Evolutionary conservation across 2,329 filamentous ascomycete species (phyloP), one percentile per base, ranked within the genome.

Genomic region (Cryphonectria naterciae): DNA sequence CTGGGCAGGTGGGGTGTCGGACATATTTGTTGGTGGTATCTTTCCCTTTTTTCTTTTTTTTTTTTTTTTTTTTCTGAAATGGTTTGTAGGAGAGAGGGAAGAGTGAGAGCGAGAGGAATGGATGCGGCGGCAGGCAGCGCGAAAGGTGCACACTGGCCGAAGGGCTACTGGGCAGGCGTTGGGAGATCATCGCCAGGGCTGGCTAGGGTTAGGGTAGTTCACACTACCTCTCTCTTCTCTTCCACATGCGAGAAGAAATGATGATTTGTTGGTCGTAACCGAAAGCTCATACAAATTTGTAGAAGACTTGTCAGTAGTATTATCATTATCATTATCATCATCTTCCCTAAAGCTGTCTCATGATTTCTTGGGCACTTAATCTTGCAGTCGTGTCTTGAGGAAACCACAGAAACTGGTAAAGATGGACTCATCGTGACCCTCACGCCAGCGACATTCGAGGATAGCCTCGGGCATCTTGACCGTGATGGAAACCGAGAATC

Each of bases 371-470:
- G n/a, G 15, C 22, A 25, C 46, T 17, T 22, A 22, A 52, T 76
- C 76, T 54, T 76, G 75, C 2, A 84, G 68, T 70, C 85, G 87
- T 49, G 87, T 83, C 79, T 90, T 92, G 61, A 97, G 74, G 83
- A 95, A 94, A 0, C 93, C 94, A 72, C 90, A 92, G 73, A 99
- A 94, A 78, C 95, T 98, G 81, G 97, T 93, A 80, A 95, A 97
- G 0, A 96, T 77, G 0, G 90, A 85, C 25, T 87, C 83, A 74
- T 97, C 92, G 7, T 85, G 84, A 0, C 96, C 95, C 75, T 93
- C 90, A 0, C 93, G 77, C 95, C 93, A 97, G 43, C 92, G 85
- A 68, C 92, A 83, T 5, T 80, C 75, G 5, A 92, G 81, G 2
- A 78, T 80, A 0, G 90, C 82, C 25, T 80, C 78, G 1, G 78